A percentile compares a stretch with the other conserved stretches of the same genome.
Conservation (phyloP, 441 rosid genomes). For the Pelargonium fulgidum region DNA sequence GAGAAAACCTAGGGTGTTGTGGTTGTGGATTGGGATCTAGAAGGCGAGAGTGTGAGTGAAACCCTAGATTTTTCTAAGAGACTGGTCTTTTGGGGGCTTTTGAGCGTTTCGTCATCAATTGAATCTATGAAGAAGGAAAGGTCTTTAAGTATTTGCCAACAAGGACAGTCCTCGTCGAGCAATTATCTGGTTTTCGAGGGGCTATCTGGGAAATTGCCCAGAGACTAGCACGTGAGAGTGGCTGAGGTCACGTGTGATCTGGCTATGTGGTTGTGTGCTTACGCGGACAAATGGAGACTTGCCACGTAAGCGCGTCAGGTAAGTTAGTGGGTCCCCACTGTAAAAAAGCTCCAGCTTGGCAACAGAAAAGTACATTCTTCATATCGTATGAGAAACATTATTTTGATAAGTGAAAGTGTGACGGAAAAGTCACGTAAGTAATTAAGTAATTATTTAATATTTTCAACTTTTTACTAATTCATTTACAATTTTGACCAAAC, state of each 20-base stretch:
- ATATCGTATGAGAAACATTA: no score
- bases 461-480: no score
- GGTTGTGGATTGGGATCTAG: not conserved
- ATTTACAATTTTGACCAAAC: no score
- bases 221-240: not conserved
- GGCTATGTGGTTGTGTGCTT: not conserved
- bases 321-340: no score
- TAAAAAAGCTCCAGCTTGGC: no score
- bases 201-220: not conserved
- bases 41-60: not conserved
- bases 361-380: no score
- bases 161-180: not conserved
- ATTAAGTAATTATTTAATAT: no score
- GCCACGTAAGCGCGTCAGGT: no score
- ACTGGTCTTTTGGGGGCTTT: not conserved
- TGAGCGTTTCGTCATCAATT: not conserved
- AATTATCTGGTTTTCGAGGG: not conserved
- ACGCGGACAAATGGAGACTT: no score
- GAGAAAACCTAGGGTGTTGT: not conserved
- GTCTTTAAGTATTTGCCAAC: not conserved
- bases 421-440: no score
- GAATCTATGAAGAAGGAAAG: not conserved
- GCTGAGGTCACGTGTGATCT: not conserved
- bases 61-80: slow-evolving; percentile 1
- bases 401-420: no score